Evolutionary conservation across 2,329 filamentous ascomycete genomes (phyloP).

Genomic region (Biscogniauxia mediterranea): DNA sequence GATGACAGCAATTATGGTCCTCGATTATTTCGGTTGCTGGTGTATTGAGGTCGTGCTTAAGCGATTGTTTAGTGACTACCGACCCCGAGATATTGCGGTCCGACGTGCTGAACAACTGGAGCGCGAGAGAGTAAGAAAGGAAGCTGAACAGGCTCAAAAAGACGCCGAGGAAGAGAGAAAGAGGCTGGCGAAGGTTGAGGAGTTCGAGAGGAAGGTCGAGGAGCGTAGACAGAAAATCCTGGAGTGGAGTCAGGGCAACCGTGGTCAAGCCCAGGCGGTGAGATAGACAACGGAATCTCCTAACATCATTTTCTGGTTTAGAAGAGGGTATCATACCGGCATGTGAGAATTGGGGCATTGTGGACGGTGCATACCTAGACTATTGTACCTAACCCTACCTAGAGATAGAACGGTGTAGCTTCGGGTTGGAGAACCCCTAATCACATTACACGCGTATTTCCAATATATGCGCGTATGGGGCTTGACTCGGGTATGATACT

Average conservation of each 20-base stretch:
- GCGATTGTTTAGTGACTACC: slow-evolving; percentile 82
- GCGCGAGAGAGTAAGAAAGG: slow-evolving; percentile 69
- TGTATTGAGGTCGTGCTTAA: slow-evolving; percentile 86
- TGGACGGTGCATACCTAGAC: slow-evolving; percentile 7
- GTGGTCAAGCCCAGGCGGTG: slow-evolving; percentile 4
- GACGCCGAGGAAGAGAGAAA: slow-evolving; percentile 52
- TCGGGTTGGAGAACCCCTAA: not conserved
- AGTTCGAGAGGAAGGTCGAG: slow-evolving; percentile 58
- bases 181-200: slow-evolving; percentile 53
- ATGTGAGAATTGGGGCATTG: not conserved
- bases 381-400: slow-evolving; percentile 3
- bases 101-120: slow-evolving; percentile 83
- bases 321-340: slow-evolving; percentile 1
- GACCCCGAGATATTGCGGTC: slow-evolving; percentile 88
- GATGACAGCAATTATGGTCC: slow-evolving; percentile 78
- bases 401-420: slow-evolving; percentile 11
- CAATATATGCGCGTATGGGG: not conserved
- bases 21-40: slow-evolving; percentile 87
- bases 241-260: slow-evolving; percentile 42
- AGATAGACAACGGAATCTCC: slow-evolving; percentile 4
- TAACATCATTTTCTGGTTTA: not conserved
- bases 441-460: not conserved
- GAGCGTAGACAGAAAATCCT: slow-evolving; percentile 49
- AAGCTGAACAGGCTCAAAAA: slow-evolving; percentile 51
- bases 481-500: not conserved